Conservation (phyloP, 192 early-diverging fungal species). For the Backusella sp. region DNA sequence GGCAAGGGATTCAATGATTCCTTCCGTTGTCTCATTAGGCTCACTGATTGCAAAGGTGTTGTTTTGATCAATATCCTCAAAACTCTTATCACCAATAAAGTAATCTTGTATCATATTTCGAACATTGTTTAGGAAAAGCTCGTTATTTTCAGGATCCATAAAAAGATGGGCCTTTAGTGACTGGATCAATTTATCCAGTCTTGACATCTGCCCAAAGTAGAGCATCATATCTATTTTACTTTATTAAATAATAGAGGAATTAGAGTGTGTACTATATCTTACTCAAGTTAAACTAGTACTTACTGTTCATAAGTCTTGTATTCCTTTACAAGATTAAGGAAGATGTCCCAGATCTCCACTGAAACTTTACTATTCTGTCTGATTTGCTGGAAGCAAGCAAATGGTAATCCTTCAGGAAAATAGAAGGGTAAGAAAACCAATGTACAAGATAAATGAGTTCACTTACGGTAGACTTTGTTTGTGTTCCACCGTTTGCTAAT, state of each 20-base stretch:
- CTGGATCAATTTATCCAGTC: constrained; percentile 62
- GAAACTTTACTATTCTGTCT: constrained; percentile 42
- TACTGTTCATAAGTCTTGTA: constrained; percentile 62
- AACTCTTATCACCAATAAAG: constrained; percentile 13
- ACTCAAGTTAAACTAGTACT: background rate
- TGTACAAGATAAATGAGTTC: background rate
- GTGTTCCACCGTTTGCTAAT: constrained; percentile 55
- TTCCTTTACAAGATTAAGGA: constrained; percentile 56
- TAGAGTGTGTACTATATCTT: background rate
- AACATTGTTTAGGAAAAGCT: constrained; percentile 42
- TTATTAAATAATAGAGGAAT: background rate
- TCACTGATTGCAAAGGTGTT: background rate
- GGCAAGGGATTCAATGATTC: background rate
- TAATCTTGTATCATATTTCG: constrained; percentile 37
- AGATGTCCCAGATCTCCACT: constrained; percentile 47
- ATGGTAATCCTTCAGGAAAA: constrained; percentile 49
- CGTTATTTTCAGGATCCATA: constrained; percentile 30
- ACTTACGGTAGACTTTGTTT: constrained; percentile 54
- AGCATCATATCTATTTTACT: constrained; percentile 58
- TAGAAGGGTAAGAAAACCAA: background rate
- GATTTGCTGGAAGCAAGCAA: constrained; percentile 48
- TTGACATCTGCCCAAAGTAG: constrained; percentile 46
- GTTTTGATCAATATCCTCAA: background rate
- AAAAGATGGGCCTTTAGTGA: constrained; percentile 52
- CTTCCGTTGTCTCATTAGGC: background rate